Base-by-base conservation (phyloP, 495 filamentous ascomycete species). In the Glutinoglossum americanum region DNA sequence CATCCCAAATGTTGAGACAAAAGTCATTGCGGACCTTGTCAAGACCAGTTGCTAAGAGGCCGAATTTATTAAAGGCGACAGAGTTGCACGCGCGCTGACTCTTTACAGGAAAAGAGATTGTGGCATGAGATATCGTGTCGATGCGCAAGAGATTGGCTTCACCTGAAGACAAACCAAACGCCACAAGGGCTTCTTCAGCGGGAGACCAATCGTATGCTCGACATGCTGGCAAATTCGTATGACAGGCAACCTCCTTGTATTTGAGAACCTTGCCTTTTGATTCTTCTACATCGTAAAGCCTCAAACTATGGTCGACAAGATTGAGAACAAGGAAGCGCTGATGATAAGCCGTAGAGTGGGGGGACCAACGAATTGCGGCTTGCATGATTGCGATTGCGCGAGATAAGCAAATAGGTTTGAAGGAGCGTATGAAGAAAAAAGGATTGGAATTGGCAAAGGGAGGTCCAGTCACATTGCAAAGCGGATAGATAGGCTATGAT, bases 161-260 rank as follows among this genome's bases (percentile, higher is more conserved):
- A 32, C 92, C 93, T 54, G 83, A 86, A 11, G 80, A 77, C 62
- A 87, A 84, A 28, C 92, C 92, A 17, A 97, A 80, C 28, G 84
- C 88, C 45, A 96, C 78, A 45, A 97, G 73, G 53, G 81, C 81
- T 68, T 80, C 79, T 60, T 86, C 74, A 19, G 75, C 73, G 10
- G 86, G 82, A 0, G 93, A 94, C 92, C 93, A 97, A 71, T 97
- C 92, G 69, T 94, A 96, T 28, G 89, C 87, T 54, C 82, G 87
- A 64, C 94, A 82, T 8, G 78, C 74, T n/a, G 89, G 89, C 19
- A 96, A 77, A 63, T 89, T 86, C 60, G 80, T 78, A 61, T 87
- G 80, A 39, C 83, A 84, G 9, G 81, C 79, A 1, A 87, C 62
- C 51, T 80, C 78, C 58, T 82, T 72, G 71, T 83, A 87, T 35